Evolutionary conservation across 2,329 filamentous ascomycete species (phyloP).

Genomic region (Trichoderma hamatum): DNA sequence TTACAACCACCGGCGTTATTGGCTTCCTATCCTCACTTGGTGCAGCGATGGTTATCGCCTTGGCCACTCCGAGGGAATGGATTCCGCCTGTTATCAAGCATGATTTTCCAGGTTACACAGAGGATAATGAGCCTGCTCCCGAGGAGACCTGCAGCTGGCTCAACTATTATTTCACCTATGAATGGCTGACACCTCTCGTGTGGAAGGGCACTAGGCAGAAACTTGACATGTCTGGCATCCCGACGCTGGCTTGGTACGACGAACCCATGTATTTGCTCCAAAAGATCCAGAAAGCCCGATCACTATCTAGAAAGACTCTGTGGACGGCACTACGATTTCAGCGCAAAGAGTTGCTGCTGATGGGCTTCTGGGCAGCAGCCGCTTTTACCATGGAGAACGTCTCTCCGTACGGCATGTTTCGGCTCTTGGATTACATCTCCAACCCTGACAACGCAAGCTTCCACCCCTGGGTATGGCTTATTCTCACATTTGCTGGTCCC

Average conservation of each 20-base stretch:
- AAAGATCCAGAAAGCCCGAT: slow-evolving; percentile 48
- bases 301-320: slow-evolving; percentile 48
- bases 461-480: slow-evolving; percentile 56
- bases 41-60: slow-evolving; percentile 45
- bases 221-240: slow-evolving; percentile 52
- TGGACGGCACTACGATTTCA: slow-evolving; percentile 51
- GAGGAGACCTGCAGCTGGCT: slow-evolving; percentile 60
- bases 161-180: slow-evolving; percentile 54
- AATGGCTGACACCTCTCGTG: slow-evolving; percentile 54
- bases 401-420: slow-evolving; percentile 57
- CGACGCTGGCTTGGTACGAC: slow-evolving; percentile 57
- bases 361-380: slow-evolving; percentile 47
- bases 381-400: slow-evolving; percentile 52
- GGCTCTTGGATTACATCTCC: slow-evolving; percentile 55
- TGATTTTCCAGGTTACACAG: slow-evolving; percentile 43
- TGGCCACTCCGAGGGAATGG: slow-evolving; percentile 55
- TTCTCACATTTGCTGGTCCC: slow-evolving; percentile 57
- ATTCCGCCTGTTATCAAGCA: slow-evolving; percentile 47
- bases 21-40: slow-evolving; percentile 44
- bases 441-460: slow-evolving; percentile 49
- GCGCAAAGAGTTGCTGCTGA: slow-evolving; percentile 46
- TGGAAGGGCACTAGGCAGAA: slow-evolving; percentile 50
- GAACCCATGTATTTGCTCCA: slow-evolving; percentile 53
- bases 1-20: slow-evolving; percentile 37
- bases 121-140: slow-evolving; percentile 47